Evolutionary conservation across 169 alveolate genomes (phyloP).

Genomic region (Blepharisma undulans): DNA sequence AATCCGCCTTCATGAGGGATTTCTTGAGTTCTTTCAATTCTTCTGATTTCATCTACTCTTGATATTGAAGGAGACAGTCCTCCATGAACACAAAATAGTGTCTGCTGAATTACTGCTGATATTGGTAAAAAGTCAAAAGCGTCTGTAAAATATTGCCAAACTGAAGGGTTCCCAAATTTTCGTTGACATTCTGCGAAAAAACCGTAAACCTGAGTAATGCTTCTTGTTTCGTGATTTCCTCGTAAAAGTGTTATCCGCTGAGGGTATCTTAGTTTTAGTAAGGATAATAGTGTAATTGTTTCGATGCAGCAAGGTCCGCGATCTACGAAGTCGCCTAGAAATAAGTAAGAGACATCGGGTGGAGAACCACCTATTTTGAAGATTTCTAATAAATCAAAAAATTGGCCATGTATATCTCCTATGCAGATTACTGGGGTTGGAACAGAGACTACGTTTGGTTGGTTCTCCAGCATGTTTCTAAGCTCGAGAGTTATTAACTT

Average conservation of each 20-base stretch:
- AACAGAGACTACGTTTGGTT: slow-evolving; percentile 67
- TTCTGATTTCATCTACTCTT: slow-evolving; percentile 65
- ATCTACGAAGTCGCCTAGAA: slow-evolving; percentile 90
- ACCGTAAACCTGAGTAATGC: slow-evolving; percentile 85
- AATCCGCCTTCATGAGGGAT: slow-evolving; percentile 87
- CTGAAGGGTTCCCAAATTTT: slow-evolving; percentile 73
- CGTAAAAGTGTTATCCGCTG: slow-evolving; percentile 73
- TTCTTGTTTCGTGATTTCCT: slow-evolving; percentile 88
- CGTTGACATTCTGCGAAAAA: slow-evolving; percentile 83
- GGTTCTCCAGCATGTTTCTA: slow-evolving; percentile 69
- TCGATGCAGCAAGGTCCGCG: slow-evolving; percentile 87
- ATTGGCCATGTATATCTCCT: slow-evolving; percentile 90
- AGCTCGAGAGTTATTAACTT: slow-evolving; percentile 65
- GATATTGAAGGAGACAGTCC: slow-evolving; percentile 84
- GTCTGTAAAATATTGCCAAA: slow-evolving; percentile 85
- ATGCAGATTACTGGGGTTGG: slow-evolving; percentile 79
- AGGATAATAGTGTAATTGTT: slow-evolving; percentile 68
- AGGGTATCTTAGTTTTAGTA: slow-evolving; percentile 80
- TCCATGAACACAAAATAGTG: slow-evolving; percentile 86
- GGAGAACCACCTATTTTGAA: slow-evolving; percentile 88
- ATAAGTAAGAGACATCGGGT: slow-evolving; percentile 84
- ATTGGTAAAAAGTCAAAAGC: slow-evolving; percentile 84
- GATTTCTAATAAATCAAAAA: slow-evolving; percentile 81
- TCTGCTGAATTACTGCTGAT: slow-evolving; percentile 73
- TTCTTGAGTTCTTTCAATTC: slow-evolving; percentile 76